phyloP scores from a whole-genome alignment of 192 early-diverging fungal genomes.

The Anaeromyces robustus region DNA sequence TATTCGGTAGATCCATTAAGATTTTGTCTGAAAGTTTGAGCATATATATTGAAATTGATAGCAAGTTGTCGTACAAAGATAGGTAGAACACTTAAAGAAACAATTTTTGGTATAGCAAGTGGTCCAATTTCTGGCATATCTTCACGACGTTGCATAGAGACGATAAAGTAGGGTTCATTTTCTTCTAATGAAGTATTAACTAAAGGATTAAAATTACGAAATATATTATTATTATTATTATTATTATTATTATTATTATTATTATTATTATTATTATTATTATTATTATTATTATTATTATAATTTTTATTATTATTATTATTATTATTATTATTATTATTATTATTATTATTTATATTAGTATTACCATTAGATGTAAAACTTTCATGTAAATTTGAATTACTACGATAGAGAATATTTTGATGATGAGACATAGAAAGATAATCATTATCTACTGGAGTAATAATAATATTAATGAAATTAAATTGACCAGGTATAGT shows the following conservation, averaged over 20 bases:
- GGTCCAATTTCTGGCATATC: constrained; percentile 76
- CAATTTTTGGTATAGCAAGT: constrained; percentile 61
- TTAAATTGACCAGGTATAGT: constrained; percentile 91
- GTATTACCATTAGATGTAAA: not conserved
- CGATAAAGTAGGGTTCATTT: constrained; percentile 30
- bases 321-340: too few species aligned
- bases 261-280: too few species aligned
- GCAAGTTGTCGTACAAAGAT: constrained; percentile 70
- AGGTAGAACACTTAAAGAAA: constrained; percentile 59
- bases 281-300: too few species aligned
- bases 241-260: too few species aligned
- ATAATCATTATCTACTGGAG: constrained; percentile 33
- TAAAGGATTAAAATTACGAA: not conserved
- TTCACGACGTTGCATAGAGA: constrained; percentile 47
- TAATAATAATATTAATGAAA: constrained; percentile 85
- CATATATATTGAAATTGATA: constrained; percentile 76
- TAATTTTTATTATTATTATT: too few species aligned
- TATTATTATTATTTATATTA: too few species aligned
- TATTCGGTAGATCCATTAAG: constrained; percentile 34
- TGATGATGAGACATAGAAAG: not conserved
- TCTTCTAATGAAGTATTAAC: not conserved
- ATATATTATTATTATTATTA: too few species aligned
- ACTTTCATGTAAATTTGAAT: not conserved
- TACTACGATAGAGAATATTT: not conserved
- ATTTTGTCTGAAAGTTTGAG: constrained; percentile 65